Base-by-base conservation (phyloP, 1,139 yeast genomes). In the Geotrichum bryndzae region DNA sequence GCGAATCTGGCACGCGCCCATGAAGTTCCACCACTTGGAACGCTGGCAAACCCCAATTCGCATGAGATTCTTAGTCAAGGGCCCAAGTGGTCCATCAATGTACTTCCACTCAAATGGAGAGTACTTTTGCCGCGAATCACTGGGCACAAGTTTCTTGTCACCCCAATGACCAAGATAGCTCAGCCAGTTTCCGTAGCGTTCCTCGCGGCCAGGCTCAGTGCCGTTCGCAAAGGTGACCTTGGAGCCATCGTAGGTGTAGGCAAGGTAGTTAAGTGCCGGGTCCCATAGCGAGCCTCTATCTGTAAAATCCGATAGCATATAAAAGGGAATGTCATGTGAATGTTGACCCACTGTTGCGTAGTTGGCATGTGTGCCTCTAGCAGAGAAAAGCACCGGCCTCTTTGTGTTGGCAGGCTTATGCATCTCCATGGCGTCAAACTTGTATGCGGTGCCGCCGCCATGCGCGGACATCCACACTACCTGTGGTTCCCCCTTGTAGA, bases 381-480 rank as follows among this genome's bases (percentile, higher is more conserved):
- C 97, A 51, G 96, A 84, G 73, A 88, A 94, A 1, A 94, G 82
- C 18, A 91, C 81, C 0, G 98, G 97, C 60, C 87, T 77, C 51
- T 72, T 71, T 8, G 71, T 68, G 62, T 78, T 74, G 23, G 69
- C 41, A 15, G 51, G 46, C 18, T 52, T 51, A 38, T 59, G 51
- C 70, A 87, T 88, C 70, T 91, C 97, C 65, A 91, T 76, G 35
- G 90, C 88, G 31, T 82, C 79, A 72, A 85, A 92, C 67, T 81
- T 81, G 73, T 87, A 94, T 0, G 96, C 97, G 27, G 92, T 88
- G 3, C 99, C 99, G 11, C 98, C 97, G 0, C 97, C 96, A 74
- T 94, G 99, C 0, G 98, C 98, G 38, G 96, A 88, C 96, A 94
- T 89, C 98, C 98, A 94, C n/a, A 92, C 85, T 63, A 88, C 82